Evolutionary conservation across 768 basidiomycete species (phyloP).

Genomic region (Russula sp.): DNA sequence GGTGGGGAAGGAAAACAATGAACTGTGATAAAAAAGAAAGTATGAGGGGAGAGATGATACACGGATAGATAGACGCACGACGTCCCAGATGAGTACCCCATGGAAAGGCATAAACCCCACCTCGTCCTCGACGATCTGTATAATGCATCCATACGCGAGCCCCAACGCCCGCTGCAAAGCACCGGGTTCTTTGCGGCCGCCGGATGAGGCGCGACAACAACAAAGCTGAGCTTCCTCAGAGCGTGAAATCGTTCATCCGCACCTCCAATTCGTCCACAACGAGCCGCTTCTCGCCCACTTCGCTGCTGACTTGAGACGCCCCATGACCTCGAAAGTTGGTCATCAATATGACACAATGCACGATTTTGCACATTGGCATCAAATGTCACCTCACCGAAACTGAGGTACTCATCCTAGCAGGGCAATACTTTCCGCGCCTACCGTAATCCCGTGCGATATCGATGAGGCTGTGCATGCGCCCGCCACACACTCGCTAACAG

Average conservation of each 20-base stretch:
- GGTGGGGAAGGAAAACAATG: constrained; percentile 39
- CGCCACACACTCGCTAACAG: too few relatives aligned
- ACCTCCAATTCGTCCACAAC: constrained; percentile 34
- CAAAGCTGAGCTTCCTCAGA: constrained; percentile 38
- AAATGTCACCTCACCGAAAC: too few relatives aligned
- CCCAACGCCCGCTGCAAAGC: constrained; percentile 26
- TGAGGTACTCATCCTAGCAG: too few relatives aligned
- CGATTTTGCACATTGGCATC: too few relatives aligned
- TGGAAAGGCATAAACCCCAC: constrained; percentile 35
- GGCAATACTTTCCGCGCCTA: too few relatives aligned
- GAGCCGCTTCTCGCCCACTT: constrained; percentile 16
- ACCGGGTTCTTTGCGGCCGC: constrained; percentile 30
- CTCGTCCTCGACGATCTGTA: constrained; percentile 50
- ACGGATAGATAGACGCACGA: constrained; percentile 33
- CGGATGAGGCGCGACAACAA: constrained; percentile 37
- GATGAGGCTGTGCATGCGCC: too few relatives aligned
- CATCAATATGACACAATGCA: too few relatives aligned
- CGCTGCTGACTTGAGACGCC: too few relatives aligned
- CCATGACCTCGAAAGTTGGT: too few relatives aligned
- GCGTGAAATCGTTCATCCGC: constrained; percentile 46
- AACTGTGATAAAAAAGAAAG: constrained; percentile 25
- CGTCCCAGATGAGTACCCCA: constrained; percentile 41
- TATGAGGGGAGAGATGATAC: not conserved
- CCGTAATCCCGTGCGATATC: too few relatives aligned
- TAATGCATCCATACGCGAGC: constrained; percentile 28